phyloP scores from a whole-genome alignment of 805 yeast genomes.

The Candida nemodendra region DNA sequence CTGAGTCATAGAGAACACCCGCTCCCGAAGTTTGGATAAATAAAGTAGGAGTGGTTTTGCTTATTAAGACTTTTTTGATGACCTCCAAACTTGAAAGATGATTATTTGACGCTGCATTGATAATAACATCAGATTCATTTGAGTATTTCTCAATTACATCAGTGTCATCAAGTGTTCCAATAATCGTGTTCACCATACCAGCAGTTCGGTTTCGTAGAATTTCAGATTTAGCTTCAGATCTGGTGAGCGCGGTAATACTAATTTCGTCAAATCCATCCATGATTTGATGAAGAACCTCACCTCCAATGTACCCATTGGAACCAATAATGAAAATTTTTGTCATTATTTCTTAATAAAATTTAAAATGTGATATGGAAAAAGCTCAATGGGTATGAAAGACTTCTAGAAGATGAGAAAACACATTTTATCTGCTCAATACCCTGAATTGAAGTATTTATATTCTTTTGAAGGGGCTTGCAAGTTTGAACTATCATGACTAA shows the following conservation, averaged over 20 bases:
- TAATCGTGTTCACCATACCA: background rate
- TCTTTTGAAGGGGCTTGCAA: too few relatives aligned
- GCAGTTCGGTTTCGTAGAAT: background rate
- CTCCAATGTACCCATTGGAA: slow-evolving; percentile 2
- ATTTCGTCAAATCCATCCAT: background rate
- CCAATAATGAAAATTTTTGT: background rate
- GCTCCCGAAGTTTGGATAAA: slow-evolving; percentile 40
- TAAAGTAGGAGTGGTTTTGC: slow-evolving; percentile 25
- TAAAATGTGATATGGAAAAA: too few relatives aligned
- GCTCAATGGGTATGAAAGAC: too few relatives aligned
- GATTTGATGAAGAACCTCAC: slow-evolving; percentile 22
- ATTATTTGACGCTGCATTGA: slow-evolving; percentile 9
- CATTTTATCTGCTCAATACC: too few relatives aligned
- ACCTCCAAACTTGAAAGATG: slow-evolving; percentile 11
- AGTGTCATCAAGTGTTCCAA: slow-evolving; percentile 3
- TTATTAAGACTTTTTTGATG: slow-evolving; percentile 2
- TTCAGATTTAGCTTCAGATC: slow-evolving; percentile 2
- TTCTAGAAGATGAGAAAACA: too few relatives aligned
- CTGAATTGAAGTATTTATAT: too few relatives aligned
- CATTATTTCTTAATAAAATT: too few relatives aligned
- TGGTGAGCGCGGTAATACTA: background rate
- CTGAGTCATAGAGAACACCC: slow-evolving; percentile 42
- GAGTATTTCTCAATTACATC: background rate
- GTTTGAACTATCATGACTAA: too few relatives aligned
- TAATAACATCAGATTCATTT: background rate